These are phyloP conservation scores for Saccharomycopsis amapae DNA, from an alignment of 805 yeast genomes.

Conservation along the genomic window DNA sequence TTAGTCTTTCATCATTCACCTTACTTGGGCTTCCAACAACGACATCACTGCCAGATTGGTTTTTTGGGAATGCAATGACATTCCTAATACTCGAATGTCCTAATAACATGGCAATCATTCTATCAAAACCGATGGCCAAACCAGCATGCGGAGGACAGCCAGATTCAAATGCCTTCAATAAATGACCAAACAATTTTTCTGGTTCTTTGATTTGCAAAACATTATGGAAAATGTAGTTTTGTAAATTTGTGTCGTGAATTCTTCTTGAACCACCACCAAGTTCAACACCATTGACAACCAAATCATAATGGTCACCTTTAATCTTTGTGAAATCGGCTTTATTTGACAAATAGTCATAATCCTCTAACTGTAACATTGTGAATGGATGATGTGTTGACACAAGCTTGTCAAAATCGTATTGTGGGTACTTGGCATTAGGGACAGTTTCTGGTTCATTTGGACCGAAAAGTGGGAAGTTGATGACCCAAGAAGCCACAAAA, in stretches of 20 bases:
- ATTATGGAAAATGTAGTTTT: constrained; percentile 59
- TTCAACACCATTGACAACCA: constrained; percentile 91
- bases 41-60: constrained; percentile 78
- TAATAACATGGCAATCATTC: constrained; percentile 86
- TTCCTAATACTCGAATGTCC: constrained; percentile 76
- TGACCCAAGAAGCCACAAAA: constrained; percentile 75
- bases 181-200: constrained; percentile 71
- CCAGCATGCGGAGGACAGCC: constrained; percentile 99
- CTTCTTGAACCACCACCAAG: constrained; percentile 97
- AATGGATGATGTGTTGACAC: constrained; percentile 95
- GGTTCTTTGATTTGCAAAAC: constrained; percentile 56
- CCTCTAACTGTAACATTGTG: constrained; percentile 78
- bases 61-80: constrained; percentile 94
- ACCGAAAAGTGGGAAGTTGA: constrained; percentile 86
- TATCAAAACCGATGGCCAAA: constrained; percentile 88
- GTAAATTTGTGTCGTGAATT: constrained; percentile 80
- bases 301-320: constrained; percentile 87
- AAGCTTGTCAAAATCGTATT: constrained; percentile 40
- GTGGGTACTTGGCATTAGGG: constrained; percentile 43
- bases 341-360: constrained; percentile 43
- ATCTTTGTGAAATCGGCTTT: constrained; percentile 51
- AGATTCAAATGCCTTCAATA: constrained; percentile 68
- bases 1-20: constrained; percentile 30
- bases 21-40: constrained; percentile 80
- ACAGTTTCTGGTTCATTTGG: constrained; percentile 45